Evolutionary conservation across 768 basidiomycete genomes (phyloP).

Genomic region (Pseudohyphozyma bogoriensis): DNA sequence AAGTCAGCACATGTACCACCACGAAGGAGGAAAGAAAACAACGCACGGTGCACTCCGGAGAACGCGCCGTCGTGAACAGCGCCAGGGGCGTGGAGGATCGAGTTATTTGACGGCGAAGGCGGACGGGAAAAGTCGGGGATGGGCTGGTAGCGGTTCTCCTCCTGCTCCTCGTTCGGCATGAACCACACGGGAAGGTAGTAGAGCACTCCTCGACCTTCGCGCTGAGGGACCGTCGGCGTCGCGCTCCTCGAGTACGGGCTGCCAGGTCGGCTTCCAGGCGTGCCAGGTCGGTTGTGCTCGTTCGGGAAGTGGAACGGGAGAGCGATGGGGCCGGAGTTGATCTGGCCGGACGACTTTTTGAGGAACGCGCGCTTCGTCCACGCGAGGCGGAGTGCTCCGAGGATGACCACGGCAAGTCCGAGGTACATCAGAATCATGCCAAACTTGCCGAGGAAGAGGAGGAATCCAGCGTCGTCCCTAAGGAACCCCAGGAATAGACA

Average conservation of each 20-base stretch:
- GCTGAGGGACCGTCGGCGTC: neutral
- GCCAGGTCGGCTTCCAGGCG: constrained; percentile 10
- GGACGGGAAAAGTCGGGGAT: constrained; percentile 26
- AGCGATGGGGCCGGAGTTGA: constrained; percentile 17
- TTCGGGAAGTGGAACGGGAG: constrained; percentile 20
- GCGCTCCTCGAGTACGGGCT: constrained; percentile 4
- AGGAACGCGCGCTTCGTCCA: constrained; percentile 19
- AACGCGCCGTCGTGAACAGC: constrained; percentile 28
- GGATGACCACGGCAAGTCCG: constrained; percentile 59
- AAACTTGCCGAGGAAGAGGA: constrained; percentile 79
- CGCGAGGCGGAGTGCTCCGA: constrained; percentile 50
- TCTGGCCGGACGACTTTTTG: constrained; percentile 6
- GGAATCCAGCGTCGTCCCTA: constrained; percentile 75
- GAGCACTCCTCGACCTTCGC: constrained; percentile 8
- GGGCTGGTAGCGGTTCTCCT: constrained; percentile 18
- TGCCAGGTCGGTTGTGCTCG: constrained; percentile 16
- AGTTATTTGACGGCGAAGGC: constrained; percentile 26
- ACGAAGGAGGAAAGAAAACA: constrained; percentile 10
- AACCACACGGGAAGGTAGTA: constrained; percentile 23
- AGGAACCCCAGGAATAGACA: too few species aligned
- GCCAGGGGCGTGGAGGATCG: constrained; percentile 24
- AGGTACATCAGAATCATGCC: constrained; percentile 82
- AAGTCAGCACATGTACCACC: too few species aligned
- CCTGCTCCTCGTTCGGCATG: constrained; percentile 3
- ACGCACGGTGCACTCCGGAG: constrained; percentile 20